Base-by-base conservation (phyloP, 768 basidiomycete genomes). In the Goffeauzyma gilvescens region DNA sequence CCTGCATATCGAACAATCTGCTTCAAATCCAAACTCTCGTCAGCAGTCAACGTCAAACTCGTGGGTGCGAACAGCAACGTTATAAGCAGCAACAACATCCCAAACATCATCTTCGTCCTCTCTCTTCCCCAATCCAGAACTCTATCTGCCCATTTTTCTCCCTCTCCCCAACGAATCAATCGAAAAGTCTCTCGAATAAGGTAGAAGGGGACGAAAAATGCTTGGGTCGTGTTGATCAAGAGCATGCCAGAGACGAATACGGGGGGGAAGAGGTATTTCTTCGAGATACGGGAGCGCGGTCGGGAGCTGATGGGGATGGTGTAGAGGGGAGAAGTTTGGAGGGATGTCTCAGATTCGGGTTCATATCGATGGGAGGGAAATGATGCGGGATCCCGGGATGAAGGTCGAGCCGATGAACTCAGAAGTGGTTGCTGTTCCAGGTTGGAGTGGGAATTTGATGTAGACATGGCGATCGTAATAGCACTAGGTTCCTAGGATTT, bases 51-150 rank as follows among this genome's bases (percentile, higher is more conserved):
- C 2, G 57, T 55, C 27, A 62, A 49, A 1, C 58, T 53, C 0
- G 55, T 55, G 10, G 53, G 52, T 1, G 46, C 54, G 34, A 58
- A 58, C 8, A 60, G 47, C 13, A 56, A 50, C 6, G 54, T 57
- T 25, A 60, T 57, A 8, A 48, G 23, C 33, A 60, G 54, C n/a
- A 57, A 15, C n/a, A 42, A n/a, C 50, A 69, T 68, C 15, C 75
- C 83, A 63, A 84, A 86, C 13, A 78, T 71, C 21, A 79, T 82
- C 65, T 89, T 86, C 44, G 81, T 83, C 53, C 78, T 78, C 28
- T 77, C 70, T 38, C 86, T 74, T 1, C 78, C 80, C 40, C 73
- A 66, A 38, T 77, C 71, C 57, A 83, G 85, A 38, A 76, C 55
- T 17, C 63, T 26, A 2, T 27, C 46, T 6, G 39, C 7, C 46